Base-by-base conservation (phyloP, 2,329 filamentous ascomycete species). In the Aspergillus novofumigatus region DNA sequence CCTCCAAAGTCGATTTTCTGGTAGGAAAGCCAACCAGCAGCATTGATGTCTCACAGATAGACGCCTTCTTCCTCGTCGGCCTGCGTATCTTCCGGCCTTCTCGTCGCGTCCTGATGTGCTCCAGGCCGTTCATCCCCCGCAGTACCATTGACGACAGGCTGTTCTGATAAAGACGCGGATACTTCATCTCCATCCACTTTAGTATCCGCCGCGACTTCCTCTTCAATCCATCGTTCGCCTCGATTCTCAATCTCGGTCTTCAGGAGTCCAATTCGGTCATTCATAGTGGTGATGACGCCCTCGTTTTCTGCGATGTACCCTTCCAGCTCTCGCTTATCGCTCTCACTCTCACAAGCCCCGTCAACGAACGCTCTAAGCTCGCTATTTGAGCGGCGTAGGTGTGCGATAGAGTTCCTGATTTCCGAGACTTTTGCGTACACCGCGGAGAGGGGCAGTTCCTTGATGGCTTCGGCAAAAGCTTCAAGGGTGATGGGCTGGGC, bases 361-460 rank as follows among this genome's bases (percentile, higher is more conserved):
- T 66, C 57, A 25, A 78, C 66, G 64, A 80, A 86, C 5, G 78
- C 75, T 51, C 80, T 74, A 52, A 87, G 78, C 64, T 86, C 80
- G 44, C 71, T 69, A 68, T 87, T 87, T 11, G 81, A 85, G 50
- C 76, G 75, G 48, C 78, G 73, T 28, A 88, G 80, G 64, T 87
- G 85, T 2, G 75, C 69, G 65, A 86, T 82, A 57, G 78, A 82
- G 74, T 87, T 87, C 47, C 75, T 76, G 9, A 88, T 76, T 65
- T 88, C 85, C 56, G 80, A 77, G 56, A 81, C 81, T 77, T 87
- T 87, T 67, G 78, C 75, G 74, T 86, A 83, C 28, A 88, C 74
- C 21, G 81, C 78, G 58, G 82, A 79, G 62, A 86, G 72, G 9
- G 84, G 80, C 7, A 88, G 81, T 56, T 81, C 78, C 65, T 78